A percentile compares a stretch with the other conserved stretches of the same genome.
Evolutionary conservation across 371 early-diverging fungal genomes (phyloP).

Genomic region (Zychaea mexicana): DNA sequence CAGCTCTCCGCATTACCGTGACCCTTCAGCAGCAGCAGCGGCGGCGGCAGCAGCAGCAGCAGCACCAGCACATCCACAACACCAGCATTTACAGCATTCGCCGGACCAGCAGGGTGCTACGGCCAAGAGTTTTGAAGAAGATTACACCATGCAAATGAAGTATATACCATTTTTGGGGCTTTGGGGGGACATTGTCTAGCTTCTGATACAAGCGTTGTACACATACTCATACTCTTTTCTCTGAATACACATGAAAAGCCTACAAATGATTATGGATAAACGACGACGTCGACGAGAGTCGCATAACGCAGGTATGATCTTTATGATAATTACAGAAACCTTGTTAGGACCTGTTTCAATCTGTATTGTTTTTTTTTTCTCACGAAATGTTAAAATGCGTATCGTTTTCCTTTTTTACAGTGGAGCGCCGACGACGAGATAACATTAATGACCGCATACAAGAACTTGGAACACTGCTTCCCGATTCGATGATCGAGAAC

Average conservation of each 20-base stretch:
- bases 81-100: slow-evolving; percentile 6
- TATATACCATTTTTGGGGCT: slow-evolving; percentile 22
- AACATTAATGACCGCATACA: slow-evolving; percentile 97
- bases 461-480: slow-evolving; percentile 84
- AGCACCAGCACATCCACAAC: background rate
- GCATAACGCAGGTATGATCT: slow-evolving; percentile 83
- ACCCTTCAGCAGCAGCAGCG: background rate
- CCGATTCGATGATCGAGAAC: slow-evolving; percentile 64
- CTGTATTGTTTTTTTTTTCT: background rate
- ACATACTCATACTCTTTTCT: background rate
- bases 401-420: slow-evolving; percentile 34
- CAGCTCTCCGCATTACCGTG: background rate
- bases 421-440: slow-evolving; percentile 93
- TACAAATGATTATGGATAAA: slow-evolving; percentile 72
- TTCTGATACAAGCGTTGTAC: too few species aligned
- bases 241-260: too few species aligned
- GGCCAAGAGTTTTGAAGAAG: slow-evolving; percentile 44
- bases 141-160: slow-evolving; percentile 44
- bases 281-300: slow-evolving; percentile 90
- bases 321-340: background rate
- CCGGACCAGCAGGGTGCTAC: slow-evolving; percentile 8
- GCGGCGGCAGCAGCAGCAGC: too few species aligned
- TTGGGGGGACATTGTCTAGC: too few species aligned
- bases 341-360: background rate
- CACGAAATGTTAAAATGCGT: background rate